Base-by-base conservation (phyloP, 192 early-diverging fungal genomes). In the Umbelopsis sp. region DNA sequence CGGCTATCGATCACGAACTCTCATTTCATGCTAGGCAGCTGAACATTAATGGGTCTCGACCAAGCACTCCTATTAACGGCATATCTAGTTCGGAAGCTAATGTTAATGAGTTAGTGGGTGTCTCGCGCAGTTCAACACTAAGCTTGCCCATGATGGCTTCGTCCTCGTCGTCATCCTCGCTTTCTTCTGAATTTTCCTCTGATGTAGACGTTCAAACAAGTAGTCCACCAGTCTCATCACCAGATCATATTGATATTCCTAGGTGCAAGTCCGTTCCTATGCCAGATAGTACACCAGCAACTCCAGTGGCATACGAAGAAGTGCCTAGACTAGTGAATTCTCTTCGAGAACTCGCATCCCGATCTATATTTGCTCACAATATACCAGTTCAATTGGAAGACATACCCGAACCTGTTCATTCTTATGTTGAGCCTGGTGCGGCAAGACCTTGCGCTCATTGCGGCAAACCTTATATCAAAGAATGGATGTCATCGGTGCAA, bases 401-500 rank as follows among this genome's bases (percentile, higher is more conserved):
- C 35, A 61, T 61, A 61, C 55, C 55, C 55, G 55, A 61, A 13
- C 55, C 30, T 6, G 33, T 61, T 25, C 55, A 35, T 35, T 61
- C 33, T 13, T 44, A 11, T 78, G 76, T 67, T 46, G 71, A 65
- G 23, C 67, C 70, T 70, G 80, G 76, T 12, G 76, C 73, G 7
- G 77, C 76, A 8, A 58, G 76, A 30, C 80, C 76, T 1, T 82
- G 80, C 68, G 80, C 48, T 3, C 50, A 68, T 49, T 82, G 80
- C 49, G 70, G 74, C 6, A 47, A 66, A 1, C 75, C 84, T 0
- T 86, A 81, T 75, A 78, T 83, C 23, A 83, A 86, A 16, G 84
- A 86, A 68, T 86, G 84, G 84, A 69, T 86, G 6, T 81, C 80
- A 11, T 83, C 82, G 49, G 80, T 86, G 2, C 75, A 83, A 15